Base-by-base conservation (phyloP, 2,329 filamentous ascomycete species). In the Diaporthe vaccinii region DNA sequence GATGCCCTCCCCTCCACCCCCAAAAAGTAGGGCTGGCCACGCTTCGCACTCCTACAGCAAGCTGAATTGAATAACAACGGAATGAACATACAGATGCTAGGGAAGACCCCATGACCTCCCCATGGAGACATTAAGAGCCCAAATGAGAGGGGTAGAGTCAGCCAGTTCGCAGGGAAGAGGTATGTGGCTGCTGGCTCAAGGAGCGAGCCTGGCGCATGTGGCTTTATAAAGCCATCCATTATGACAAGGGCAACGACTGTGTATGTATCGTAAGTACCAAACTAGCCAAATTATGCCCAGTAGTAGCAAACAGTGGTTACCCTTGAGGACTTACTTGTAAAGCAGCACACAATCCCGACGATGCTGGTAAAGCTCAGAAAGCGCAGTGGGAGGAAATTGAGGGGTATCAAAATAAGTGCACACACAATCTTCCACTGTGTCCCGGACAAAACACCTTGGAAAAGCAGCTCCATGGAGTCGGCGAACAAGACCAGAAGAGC, bases 401-500 rank as follows among this genome's bases (percentile, higher is more conserved):
- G 87, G 17, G 95, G 94, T 75, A 97, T 87, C 78, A 98, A 87
- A 73, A 98, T 86, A 25, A 95, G 76, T 22, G 94, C 93, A 82
- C 95, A 97, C 41, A 98, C 84, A 44, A 96, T 87, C 85, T 98
- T 98, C 96, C 96, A 98, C 76, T 91, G 86, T 0, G 91, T 88
- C 7, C 94, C 85, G 62, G 89, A 91, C 61, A 90, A 80, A 77
- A 94, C 85, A 0, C 90, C 91, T 0, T 95, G 94, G 69, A 98
- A 91, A 28, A 98, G 85, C 20, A 94, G 90, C 79, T 94, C 87
- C 79, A 98, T 88, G 59, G 94, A 97, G 84, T 98, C 97, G 70
- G 95, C 94, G 83, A 98, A 98, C n/a, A 98, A 89, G 28, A 98
- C 94, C 44, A 98, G 91, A 4, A 98, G 88, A 4, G 96, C 96